Percentiles rank a stretch among this genome's conserved stretches.
These are phyloP conservation scores for Arabidopsis thaliana DNA, from an alignment of 345 rosid species.

Conservation along the genomic window DNA sequence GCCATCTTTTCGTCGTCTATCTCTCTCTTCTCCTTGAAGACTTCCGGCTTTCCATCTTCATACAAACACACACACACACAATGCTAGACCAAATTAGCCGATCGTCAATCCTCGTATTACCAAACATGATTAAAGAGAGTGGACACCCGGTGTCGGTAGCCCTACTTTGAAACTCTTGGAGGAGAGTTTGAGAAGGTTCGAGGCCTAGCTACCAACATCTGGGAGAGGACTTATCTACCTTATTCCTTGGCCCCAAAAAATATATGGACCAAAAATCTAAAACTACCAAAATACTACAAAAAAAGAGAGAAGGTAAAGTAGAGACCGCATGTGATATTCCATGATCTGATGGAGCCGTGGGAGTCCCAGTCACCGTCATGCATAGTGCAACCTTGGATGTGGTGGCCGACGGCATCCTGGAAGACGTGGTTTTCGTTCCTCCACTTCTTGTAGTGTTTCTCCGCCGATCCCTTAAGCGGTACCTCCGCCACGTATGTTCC, in stretches of 20 bases:
- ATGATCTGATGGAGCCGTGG: slow-evolving; percentile 28
- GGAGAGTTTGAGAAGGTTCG: not conserved
- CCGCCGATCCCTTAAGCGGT: slow-evolving; percentile 26
- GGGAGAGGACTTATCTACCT: not conserved
- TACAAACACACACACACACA: not conserved
- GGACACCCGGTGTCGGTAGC: not conserved
- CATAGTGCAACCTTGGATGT: slow-evolving; percentile 12
- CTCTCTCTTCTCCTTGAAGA: slow-evolving; percentile 40
- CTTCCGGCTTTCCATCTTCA: slow-evolving; percentile 33
- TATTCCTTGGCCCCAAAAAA: not conserved
- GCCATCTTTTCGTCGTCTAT: slow-evolving; percentile 20
- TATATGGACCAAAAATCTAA: not conserved
- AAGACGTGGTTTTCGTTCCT: slow-evolving; percentile 23
- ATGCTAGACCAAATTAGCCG: not conserved
- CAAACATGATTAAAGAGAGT: not conserved
- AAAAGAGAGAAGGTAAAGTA: not conserved
- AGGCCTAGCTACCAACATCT: not conserved
- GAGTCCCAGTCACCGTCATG: slow-evolving; percentile 38
- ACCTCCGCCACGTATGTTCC: slow-evolving; percentile 37
- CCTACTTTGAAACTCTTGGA: not conserved
- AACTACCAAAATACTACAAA: not conserved
- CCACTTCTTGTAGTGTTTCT: slow-evolving; percentile 39
- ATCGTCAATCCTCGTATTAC: not conserved
- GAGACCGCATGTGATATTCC: slow-evolving; percentile 24
- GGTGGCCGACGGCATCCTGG: slow-evolving; percentile 29